Base-by-base conservation (phyloP, 2,329 filamentous ascomycete species). In the Colletotrichum orchidophilum region DNA sequence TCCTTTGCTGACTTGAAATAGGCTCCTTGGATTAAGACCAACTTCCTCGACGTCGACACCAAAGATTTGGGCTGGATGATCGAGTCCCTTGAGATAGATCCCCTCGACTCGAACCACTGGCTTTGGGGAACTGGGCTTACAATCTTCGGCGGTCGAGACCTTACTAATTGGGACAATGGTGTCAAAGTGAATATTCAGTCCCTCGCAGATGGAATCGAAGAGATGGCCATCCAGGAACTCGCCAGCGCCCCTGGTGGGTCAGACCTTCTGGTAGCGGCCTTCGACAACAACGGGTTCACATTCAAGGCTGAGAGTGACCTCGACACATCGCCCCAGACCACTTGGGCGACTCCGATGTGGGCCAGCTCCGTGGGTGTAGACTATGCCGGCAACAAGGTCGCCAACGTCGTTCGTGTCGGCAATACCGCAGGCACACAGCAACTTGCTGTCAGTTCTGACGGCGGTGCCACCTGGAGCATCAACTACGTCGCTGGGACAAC, bases 31-130 rank as follows among this genome's bases (percentile, higher is more conserved):
- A 83, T 89, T 67, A 81, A 85, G 73, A 82, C 84, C n/a, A 81
- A 84, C 18, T 87, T 87, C 64, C 77, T 87, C 15, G 82, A 84
- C 1, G 76, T 77, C 4, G 85, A 87, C 62, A 82, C 80, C 12
- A 87, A 88, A 78, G 81, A 82, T 26, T 76, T 90, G 4, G 88
- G 88, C 0, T 90, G 88, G 88, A 90, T 90, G 88, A 87, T 90
- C 7, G 88, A 90, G 74, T 80, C 85, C 0, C 77, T 91, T 8
- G 87, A 87, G 31, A 90, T 91, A 53, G 82, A 90, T 74, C 88
- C 88, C 0, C 82, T 85, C 24, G 87, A 91, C 74, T 88, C 87
- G 55, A 82, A 90, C 75, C 88, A 90, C 76, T 90, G 87, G 87
- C 80, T 90, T 0, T 91, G 90, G 70, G 87, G 86, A 12, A 91